Evolutionary conservation across 139 green algal species (phyloP).

Genomic region (Micromonas commoda): DNA sequence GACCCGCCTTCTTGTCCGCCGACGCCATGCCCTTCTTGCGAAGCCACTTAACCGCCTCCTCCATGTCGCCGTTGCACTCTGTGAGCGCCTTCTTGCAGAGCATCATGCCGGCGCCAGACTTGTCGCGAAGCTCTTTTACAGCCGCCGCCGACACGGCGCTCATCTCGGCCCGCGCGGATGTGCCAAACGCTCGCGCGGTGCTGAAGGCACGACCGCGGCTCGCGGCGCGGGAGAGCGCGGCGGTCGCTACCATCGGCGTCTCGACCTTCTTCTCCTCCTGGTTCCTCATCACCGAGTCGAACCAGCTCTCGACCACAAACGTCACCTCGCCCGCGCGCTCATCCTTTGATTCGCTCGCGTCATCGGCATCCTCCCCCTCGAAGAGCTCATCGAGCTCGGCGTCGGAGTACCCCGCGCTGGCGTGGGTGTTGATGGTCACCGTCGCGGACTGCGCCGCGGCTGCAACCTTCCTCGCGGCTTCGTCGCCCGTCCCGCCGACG

Average conservation of each 20-base stretch:
- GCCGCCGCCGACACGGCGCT: slow-evolving; percentile 55
- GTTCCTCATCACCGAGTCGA: not conserved
- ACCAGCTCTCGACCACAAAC: not conserved
- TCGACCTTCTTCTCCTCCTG: not conserved
- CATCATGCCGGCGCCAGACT: slow-evolving; percentile 95
- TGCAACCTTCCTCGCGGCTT: not conserved
- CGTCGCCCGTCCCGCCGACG: not conserved
- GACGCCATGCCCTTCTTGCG: slow-evolving; percentile 88
- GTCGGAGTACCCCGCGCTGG: not conserved
- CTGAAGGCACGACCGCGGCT: too few relatives aligned
- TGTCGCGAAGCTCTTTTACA: slow-evolving; percentile 82
- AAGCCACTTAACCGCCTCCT: slow-evolving; percentile 75
- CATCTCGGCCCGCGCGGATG: not conserved
- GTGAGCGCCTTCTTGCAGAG: slow-evolving; percentile 97
- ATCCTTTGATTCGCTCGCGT: not conserved
- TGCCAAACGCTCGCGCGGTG: too few relatives aligned
- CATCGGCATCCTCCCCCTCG: not conserved
- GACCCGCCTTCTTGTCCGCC: slow-evolving; percentile 93
- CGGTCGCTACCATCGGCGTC: too few relatives aligned
- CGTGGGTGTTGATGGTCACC: not conserved
- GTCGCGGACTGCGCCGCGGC: too few relatives aligned
- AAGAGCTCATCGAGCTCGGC: too few relatives aligned
- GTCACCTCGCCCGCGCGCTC: not conserved
- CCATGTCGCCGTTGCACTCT: slow-evolving; percentile 68
- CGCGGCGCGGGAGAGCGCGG: too few relatives aligned